A percentile compares a stretch with the other conserved stretches of the same genome.
Conservation (phyloP, 2,329 filamentous ascomycete species). For the Fusarium sp. region DNA sequence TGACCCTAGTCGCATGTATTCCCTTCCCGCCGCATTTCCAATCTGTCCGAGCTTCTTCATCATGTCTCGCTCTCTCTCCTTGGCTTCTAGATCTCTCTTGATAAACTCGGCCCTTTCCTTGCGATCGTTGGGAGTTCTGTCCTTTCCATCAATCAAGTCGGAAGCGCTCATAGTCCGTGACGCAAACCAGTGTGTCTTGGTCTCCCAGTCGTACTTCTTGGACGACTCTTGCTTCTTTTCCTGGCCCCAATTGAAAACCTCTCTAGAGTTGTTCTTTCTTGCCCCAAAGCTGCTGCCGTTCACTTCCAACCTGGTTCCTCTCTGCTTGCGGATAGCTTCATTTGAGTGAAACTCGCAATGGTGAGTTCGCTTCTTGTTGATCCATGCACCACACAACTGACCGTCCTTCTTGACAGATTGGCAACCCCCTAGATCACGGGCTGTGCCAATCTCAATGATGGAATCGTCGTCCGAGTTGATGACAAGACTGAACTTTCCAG, state of each 20-base stretch:
- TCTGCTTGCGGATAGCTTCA: slow-evolving; percentile 76
- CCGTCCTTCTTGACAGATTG: slow-evolving; percentile 88
- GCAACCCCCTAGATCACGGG: slow-evolving; percentile 89
- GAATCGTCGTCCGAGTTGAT: slow-evolving; percentile 89
- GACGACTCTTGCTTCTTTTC: slow-evolving; percentile 25
- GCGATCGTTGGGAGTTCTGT: slow-evolving; percentile 65
- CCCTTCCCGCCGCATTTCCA: slow-evolving; percentile 73
- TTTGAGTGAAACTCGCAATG: slow-evolving; percentile 95
- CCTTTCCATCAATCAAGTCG: slow-evolving; percentile 73
- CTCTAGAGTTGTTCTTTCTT: slow-evolving; percentile 47
- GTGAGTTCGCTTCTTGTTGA: slow-evolving; percentile 88
- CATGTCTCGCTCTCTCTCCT: slow-evolving; percentile 79
- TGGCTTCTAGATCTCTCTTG: slow-evolving; percentile 70
- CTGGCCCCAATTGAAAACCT: slow-evolving; percentile 13
- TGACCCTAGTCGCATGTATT: slow-evolving; percentile 70
- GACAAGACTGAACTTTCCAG: slow-evolving; percentile 85
- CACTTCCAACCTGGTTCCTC: slow-evolving; percentile 78
- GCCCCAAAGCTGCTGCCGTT: slow-evolving; percentile 71
- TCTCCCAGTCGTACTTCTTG: slow-evolving; percentile 65
- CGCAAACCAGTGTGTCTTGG: slow-evolving; percentile 68
- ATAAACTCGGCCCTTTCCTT: slow-evolving; percentile 73
- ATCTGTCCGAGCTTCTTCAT: slow-evolving; percentile 73
- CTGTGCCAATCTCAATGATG: slow-evolving; percentile 86
- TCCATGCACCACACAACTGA: slow-evolving; percentile 81
- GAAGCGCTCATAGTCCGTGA: slow-evolving; percentile 64